A percentile compares a stretch with the other conserved stretches of the same genome.
phyloP scores from a whole-genome alignment of 1,284 basidiomycete species.

The Fomes fomentarius region DNA sequence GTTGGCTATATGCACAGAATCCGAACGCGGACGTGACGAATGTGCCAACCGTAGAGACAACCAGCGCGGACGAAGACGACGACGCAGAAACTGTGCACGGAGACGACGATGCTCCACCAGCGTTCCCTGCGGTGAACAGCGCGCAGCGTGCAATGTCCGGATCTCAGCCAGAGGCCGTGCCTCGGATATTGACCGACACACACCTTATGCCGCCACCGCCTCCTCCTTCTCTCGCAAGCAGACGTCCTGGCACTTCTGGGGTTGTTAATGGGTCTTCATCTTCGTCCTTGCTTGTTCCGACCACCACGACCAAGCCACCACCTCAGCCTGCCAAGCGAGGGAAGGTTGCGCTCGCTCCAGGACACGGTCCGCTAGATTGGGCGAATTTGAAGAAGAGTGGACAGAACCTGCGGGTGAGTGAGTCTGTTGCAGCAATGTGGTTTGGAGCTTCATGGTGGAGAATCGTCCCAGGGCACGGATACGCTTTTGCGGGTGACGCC shows the following conservation, averaged over 20 bases:
- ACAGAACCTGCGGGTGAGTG: slow-evolving; percentile 71
- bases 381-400: slow-evolving; percentile 84
- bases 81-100: slow-evolving; percentile 51
- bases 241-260: slow-evolving; percentile 45
- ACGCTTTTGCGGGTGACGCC: slow-evolving; percentile 78
- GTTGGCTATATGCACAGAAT: slow-evolving; percentile 31
- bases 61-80: slow-evolving; percentile 49
- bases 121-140: slow-evolving; percentile 82
- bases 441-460: neutral
- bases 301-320: slow-evolving; percentile 59
- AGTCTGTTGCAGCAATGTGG: neutral
- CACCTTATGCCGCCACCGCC: slow-evolving; percentile 76
- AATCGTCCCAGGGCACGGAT: slow-evolving; percentile 57
- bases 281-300: slow-evolving; percentile 60
- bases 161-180: slow-evolving; percentile 30
- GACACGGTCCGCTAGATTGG: slow-evolving; percentile 95
- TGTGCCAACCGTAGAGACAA: slow-evolving; percentile 36
- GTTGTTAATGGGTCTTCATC: slow-evolving; percentile 27
- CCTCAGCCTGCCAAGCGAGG: slow-evolving; percentile 59
- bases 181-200: slow-evolving; percentile 54
- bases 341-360: slow-evolving; percentile 91
- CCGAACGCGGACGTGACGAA: slow-evolving; percentile 6
- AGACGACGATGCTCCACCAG: slow-evolving; percentile 71
- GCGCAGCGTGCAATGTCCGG: slow-evolving; percentile 64
- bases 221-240: slow-evolving; percentile 47